Conservation (phyloP, 768 basidiomycete species). For the Pleurotus giganteus region DNA sequence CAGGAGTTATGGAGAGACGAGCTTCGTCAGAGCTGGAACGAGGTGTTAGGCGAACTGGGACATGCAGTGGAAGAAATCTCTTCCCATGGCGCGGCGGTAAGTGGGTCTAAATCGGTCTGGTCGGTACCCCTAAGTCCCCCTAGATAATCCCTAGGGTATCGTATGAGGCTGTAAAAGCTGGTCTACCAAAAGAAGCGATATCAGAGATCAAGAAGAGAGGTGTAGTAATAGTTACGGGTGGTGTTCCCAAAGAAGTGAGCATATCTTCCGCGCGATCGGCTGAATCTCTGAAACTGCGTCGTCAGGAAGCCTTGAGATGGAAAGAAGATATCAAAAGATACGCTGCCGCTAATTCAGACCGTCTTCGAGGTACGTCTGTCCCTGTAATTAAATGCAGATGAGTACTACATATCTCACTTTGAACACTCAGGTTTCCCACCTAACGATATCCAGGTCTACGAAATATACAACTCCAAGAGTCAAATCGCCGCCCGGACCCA, state of each 20-base stretch:
- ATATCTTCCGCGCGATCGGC: slow-evolving; percentile 12
- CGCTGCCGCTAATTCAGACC: slow-evolving; percentile 41
- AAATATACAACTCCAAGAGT: slow-evolving; percentile 65
- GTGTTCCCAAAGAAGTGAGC: slow-evolving; percentile 49
- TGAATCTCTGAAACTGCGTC: not conserved
- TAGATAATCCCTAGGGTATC: slow-evolving; percentile 53
- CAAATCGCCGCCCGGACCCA: slow-evolving; percentile 73
- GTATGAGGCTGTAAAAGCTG: slow-evolving; percentile 41
- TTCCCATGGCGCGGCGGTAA: slow-evolving; percentile 43
- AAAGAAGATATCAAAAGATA: slow-evolving; percentile 54
- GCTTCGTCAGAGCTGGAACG: slow-evolving; percentile 51
- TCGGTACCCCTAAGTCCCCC: not conserved
- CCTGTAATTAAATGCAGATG: not conserved
- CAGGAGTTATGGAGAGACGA: slow-evolving; percentile 44
- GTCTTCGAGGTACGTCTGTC: slow-evolving; percentile 41
- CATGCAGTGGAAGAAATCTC: slow-evolving; percentile 46
- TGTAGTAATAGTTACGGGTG: slow-evolving; percentile 55
- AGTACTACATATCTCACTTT: not conserved
- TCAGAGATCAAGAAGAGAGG: slow-evolving; percentile 49
- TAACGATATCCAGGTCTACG: slow-evolving; percentile 69
- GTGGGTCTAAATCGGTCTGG: slow-evolving; percentile 11
- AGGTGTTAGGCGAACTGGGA: slow-evolving; percentile 50
- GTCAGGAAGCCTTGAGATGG: slow-evolving; percentile 59
- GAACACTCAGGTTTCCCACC: slow-evolving; percentile 55
- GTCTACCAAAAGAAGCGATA: slow-evolving; percentile 45